Base-by-base conservation (phyloP, 1,284 basidiomycete genomes). In the Tilletia indica region DNA sequence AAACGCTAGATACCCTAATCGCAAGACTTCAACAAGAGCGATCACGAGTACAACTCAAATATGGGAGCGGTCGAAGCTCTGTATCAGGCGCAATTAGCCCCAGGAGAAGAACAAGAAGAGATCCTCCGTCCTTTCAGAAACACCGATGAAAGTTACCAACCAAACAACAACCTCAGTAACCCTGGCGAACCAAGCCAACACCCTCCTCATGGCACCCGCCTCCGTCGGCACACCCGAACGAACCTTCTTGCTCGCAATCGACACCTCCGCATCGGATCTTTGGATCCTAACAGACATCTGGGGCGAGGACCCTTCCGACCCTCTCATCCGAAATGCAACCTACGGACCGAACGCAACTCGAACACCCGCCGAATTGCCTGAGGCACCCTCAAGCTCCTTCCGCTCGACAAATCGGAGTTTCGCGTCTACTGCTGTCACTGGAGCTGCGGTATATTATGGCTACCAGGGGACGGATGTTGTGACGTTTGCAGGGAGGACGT, bases 151-250 rank as follows among this genome's bases (percentile, higher is more conserved):
- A 45, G 42, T 14, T 19, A 38, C 36, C 34, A 39, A 16, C 61
- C 11, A 11, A 6, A 31, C 58, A 8, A 64, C 61, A 16, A 64
- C 61, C 6, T 39, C 61, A 1, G 38, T 64, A 39, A 34, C 31
- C 3, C 36, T 64, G 3, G 61, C 34, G 4, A 64, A 36, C 61
- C 36, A 64, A 21, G 61, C 3, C 4, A 64, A 39, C 31, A 19
- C 34, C 6, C 34, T 64, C 61, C 21, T 42, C 66, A 48, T 48
- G 12, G 66, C 66, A 51, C 66, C 66, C 4, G 42, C 48, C 21
- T n/a, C 66, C 12, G 19, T 68, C 66, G 66, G 66, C 21, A 68
- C 66, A 4, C 66, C 66, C 12, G n/a, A n/a, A 34, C 39, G 25
- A 6, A 68, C 66, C n/a, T 68, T 68, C 25, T 42, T 51, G 3